Conservation (phyloP, 2,329 filamentous ascomycete genomes). For the Harringtonia lauricola region DNA sequence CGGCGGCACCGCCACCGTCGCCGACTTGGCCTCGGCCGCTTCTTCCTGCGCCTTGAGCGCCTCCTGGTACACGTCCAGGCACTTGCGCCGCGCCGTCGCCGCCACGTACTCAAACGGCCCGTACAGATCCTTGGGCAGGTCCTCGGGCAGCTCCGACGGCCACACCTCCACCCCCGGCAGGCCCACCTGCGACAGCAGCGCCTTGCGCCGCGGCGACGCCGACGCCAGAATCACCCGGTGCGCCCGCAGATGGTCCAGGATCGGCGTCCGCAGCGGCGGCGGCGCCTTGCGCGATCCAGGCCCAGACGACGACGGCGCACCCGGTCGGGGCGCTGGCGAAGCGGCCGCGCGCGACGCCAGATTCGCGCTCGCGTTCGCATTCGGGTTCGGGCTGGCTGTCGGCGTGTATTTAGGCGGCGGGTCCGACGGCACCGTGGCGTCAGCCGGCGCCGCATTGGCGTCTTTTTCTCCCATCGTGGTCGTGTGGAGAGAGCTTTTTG, state of each 20-base stretch:
- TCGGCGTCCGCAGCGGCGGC: conserved; percentile 66
- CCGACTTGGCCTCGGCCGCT: conserved; percentile 14
- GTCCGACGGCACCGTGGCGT: conserved; percentile 18
- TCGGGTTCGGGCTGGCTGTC: no score
- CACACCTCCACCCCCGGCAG: conserved; percentile 73
- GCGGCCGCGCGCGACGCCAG: no score
- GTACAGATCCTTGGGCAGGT: conserved; percentile 65
- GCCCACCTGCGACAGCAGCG: conserved; percentile 69
- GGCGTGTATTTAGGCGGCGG: conserved; percentile 35
- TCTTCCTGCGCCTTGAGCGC: conserved; percentile 24
- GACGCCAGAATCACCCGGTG: conserved; percentile 86
- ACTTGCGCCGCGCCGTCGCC: conserved; percentile 75
- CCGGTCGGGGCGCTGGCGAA: no score
- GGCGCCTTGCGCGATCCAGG: conserved; percentile 43
- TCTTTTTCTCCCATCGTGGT: conserved; percentile 8
- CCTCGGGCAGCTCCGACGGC: conserved; percentile 73
- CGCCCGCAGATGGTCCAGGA: conserved; percentile 62
- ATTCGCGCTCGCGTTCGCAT: no score
- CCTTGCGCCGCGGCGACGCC: conserved; percentile 72
- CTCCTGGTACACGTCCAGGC: conserved; percentile 54
- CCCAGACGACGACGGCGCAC: no score
- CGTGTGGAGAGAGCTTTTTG: no score
- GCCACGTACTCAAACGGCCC: conserved; percentile 86
- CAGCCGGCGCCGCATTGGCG: background rate
- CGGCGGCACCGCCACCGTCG: conserved; percentile 16